Base-by-base conservation (phyloP, 1,284 basidiomycete species). In the Pseudozyma sp. region DNA sequence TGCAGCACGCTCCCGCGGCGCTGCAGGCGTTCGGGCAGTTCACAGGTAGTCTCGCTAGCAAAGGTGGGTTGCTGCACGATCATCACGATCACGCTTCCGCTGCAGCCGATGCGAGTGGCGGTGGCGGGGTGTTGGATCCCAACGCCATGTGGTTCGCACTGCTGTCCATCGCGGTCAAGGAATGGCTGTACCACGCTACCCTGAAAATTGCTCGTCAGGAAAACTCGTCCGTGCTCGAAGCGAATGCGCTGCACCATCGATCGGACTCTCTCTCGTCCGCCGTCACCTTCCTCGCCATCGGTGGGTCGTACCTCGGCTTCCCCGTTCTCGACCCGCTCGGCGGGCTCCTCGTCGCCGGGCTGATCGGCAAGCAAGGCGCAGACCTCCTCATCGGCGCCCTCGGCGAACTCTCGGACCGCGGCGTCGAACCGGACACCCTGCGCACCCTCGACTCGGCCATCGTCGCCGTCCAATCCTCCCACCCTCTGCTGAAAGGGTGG, bases 91-190 rank as follows among this genome's bases (percentile, higher is more conserved):
- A 73, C 43, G 70, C 45, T 8, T 73, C 55, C 5, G 42, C 43
- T 1, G 43, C 50, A 11, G 74, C 61, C 10, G 74, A 64, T 9
- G 51, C 49, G 5, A 82, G n/a, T 16, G 10, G 11, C 13, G 16
- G 16, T n/a, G 40, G 70, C 4, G 84, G 84, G 0, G 66, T 86
- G n/a, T 88, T 97, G 6, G 94, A 97, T 84, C 92, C 94, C 16
- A 95, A 97, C 80, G 96, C 97, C 17, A 94, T 95, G 50, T 97
- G 94, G 94, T 96, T 97, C 79, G 96, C 96, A 1, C 89, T 90
- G 0, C 84, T 90, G 35, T 91, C 92, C 68, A 90, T 98, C 3
- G 63, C 92, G 1, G 86, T 90, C 69, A 99, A 99, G 84, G 97
- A 99, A 85, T 97, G 92, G 91, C 85, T 99, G 30, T 98, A 95